Conservation (phyloP, 805 yeast genomes). For the Candida mattraensis region DNA sequence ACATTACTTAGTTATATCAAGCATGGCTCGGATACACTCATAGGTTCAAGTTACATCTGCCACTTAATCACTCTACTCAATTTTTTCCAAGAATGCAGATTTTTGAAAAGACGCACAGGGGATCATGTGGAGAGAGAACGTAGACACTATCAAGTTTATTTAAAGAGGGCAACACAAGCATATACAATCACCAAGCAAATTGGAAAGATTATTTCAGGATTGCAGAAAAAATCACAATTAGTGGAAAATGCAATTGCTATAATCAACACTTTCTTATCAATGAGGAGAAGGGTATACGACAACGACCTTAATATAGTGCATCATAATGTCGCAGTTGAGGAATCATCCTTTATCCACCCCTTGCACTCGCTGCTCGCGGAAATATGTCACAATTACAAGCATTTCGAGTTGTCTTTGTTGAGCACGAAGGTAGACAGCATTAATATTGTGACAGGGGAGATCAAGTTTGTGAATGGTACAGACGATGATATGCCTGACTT, state of each 20-base stretch:
- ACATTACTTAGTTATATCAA: slow-evolving; percentile 27
- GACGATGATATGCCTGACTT: slow-evolving; percentile 34
- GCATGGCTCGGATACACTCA: slow-evolving; percentile 23
- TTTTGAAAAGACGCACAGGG: slow-evolving; percentile 58
- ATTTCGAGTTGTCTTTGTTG: slow-evolving; percentile 23
- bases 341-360: slow-evolving; percentile 60
- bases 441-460: slow-evolving; percentile 3
- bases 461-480: slow-evolving; percentile 12
- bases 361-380: slow-evolving; percentile 55
- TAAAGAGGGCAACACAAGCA: slow-evolving; percentile 35
- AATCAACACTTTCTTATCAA: slow-evolving; percentile 34
- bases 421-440: slow-evolving; percentile 14
- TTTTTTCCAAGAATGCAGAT: slow-evolving; percentile 58
- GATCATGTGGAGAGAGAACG: slow-evolving; percentile 66
- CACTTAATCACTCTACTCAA: slow-evolving; percentile 48
- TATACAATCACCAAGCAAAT: slow-evolving; percentile 25
- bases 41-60: slow-evolving; percentile 30
- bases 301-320: slow-evolving; percentile 32
- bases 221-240: slow-evolving; percentile 15
- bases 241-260: slow-evolving; percentile 38
- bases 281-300: slow-evolving; percentile 27
- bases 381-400: slow-evolving; percentile 36
- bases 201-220: slow-evolving; percentile 27
- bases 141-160: slow-evolving; percentile 48
- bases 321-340: slow-evolving; percentile 43